A percentile compares a stretch with the other conserved stretches of the same genome.
Conservation (phyloP, 805 yeast species). For the Suhomyces sp. region DNA sequence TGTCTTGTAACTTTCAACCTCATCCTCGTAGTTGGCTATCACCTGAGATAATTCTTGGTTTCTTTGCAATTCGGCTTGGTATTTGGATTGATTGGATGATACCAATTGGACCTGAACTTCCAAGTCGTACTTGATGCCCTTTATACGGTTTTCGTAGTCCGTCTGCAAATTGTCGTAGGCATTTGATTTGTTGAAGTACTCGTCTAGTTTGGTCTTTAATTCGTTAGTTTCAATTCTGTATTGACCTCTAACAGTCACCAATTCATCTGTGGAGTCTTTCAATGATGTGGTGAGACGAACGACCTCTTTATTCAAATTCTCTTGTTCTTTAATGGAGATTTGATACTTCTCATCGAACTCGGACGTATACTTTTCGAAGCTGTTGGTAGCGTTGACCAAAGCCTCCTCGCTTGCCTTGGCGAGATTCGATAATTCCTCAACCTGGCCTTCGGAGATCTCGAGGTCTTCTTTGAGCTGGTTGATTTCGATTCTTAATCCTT, state of each 20-base stretch:
- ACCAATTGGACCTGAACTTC: slow-evolving; percentile 46
- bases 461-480: slow-evolving; percentile 53
- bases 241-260: slow-evolving; percentile 17
- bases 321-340: slow-evolving; percentile 23
- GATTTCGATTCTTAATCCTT: slow-evolving; percentile 28
- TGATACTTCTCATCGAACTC: slow-evolving; percentile 22
- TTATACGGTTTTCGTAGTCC: slow-evolving; percentile 31
- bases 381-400: slow-evolving; percentile 48
- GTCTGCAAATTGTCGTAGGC: slow-evolving; percentile 32
- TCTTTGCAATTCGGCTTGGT: slow-evolving; percentile 52
- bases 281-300: slow-evolving; percentile 3
- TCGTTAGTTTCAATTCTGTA: slow-evolving; percentile 25
- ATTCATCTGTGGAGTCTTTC: slow-evolving; percentile 13
- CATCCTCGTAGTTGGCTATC: slow-evolving; percentile 15
- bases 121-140: slow-evolving; percentile 28
- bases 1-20: slow-evolving; percentile 3
- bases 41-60: slow-evolving; percentile 51
- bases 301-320: slow-evolving; percentile 16
- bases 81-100: slow-evolving; percentile 49
- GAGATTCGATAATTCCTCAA: slow-evolving; percentile 59
- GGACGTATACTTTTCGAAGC: slow-evolving; percentile 44
- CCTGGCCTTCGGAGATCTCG: slow-evolving; percentile 53
- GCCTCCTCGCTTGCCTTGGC: slow-evolving; percentile 68
- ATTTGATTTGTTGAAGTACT: slow-evolving; percentile 26
- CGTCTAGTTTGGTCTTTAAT: slow-evolving; percentile 23